Evolutionary conservation across 2,329 filamentous ascomycete species (phyloP), one percentile per base, ranked within the genome.

Genomic region (Cladosporium phlei): DNA sequence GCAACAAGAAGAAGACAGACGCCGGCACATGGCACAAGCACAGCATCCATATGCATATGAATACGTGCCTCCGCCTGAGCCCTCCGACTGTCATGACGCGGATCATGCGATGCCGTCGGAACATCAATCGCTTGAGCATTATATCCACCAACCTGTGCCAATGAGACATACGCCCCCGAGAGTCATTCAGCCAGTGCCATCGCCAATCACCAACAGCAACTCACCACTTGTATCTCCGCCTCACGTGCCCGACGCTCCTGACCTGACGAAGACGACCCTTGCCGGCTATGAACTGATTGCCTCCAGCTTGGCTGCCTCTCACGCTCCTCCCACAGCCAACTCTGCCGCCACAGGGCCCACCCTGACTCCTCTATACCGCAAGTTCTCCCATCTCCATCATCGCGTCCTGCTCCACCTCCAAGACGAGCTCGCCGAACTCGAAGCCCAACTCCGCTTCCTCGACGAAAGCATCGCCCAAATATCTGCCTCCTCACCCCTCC

Each of bases 321-420:
- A 2, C 27, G 42, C 8, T 53, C 55, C 6, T 25, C 35, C 35
- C 9, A 9, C 22, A 10, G 32, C 43, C 4, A 44, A 24, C 17
- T 5, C 5, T 9, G 7, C 28, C 8, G 16, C 12, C 22, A 19
- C 20, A 12, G 9, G 12, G 17, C 12, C 28, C 11, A 14, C 34
- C 17, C 17, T 63, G 12, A 58, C 55, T 16, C 87, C 88, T 1
- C 77, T 95, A 49, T 95, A 95, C 64, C 80, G 90, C 33, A 83
- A 83, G 47, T 96, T 96, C 59, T 83, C 87, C 61, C 76, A 80
- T 9, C 69, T 95, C 14, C 90, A 93, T 57, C 88, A 95, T 62
- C 82, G 90, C 2, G 69, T 95, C 2, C 70, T 96, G 2, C 72
- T 95, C 0, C 83, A 93, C 52, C 73, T 95, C 12, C 90, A 95